Base-by-base conservation (phyloP, 371 early-diverging fungal genomes). In the Mucor racemosus region DNA sequence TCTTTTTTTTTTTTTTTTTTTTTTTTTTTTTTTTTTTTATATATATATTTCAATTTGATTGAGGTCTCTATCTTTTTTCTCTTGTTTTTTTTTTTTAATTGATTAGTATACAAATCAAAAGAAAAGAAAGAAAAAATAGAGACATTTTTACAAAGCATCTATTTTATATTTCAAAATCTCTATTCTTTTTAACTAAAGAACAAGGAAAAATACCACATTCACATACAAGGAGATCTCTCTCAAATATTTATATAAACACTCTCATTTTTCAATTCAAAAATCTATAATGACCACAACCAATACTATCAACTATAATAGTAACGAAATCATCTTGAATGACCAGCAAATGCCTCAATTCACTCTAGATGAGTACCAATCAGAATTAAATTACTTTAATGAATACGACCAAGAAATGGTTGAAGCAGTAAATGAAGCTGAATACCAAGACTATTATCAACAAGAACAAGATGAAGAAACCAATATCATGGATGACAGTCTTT, bases 341-440 rank as follows among this genome's bases (percentile, higher is more conserved):
- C 26, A 55, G 36, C 35, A 58, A 48, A 9, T 33, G 21, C 46
- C 55, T 31, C 44, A 48, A 59, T 60, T 63, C 33, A 60, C 67
- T 54, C 15, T 33, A 44, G 44, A 63, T 55, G 71, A 71, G 38
- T 63, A 59, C 33, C 50, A 58, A 57, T 62, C 58, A 31, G 77
- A 79, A 35, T 17, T 66, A 34, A 44, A 54, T 35, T 75, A 77
- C 55, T 72, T 77, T 65, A 65, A 68, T 41, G 71, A 74, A 14
- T 77, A 80, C 57, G 77, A 77, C 41, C 74, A 64, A 40, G 71
- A 69, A 34, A 75, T 75, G 69, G 63, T 58, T n/a, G 60, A 71
- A 40, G 69, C 66, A 40, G 63, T 69, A 15, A 54, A 68, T 26
- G 63, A 65, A 44, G 73, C 76, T 26, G 74, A 75, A 65, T 70